Base-by-base conservation (phyloP, 768 basidiomycete species). In the Rhodotorula diobovata region DNA sequence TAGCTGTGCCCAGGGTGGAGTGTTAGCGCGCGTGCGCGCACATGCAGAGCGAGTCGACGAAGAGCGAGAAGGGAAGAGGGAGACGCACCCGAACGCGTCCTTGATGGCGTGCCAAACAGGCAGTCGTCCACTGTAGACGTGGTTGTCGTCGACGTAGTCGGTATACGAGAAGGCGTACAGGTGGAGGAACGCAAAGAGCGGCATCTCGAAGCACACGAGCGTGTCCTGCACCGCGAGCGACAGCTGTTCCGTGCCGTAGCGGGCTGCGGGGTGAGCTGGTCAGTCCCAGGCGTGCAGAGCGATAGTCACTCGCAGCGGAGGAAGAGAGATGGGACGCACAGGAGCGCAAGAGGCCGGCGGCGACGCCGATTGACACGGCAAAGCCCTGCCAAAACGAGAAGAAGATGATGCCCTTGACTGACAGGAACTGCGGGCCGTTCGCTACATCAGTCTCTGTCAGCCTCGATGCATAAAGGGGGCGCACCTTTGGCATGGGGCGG, bases 331-430 rank as follows among this genome's bases (percentile, higher is more conserved):
- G 14, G 63, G 32, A 32, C 81, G 66, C 32, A 82, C 82, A 85
- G 61, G 84, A 85, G 46, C 83, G 87, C 79, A 98, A 90, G 61
- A 83, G 85, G 16, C 88, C 85, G 0, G 89, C 84, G 4, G 92
- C 89, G 58, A 94, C 95, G n/a, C 97, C 85, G 76, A 90, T 85
- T 41, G 93, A 93, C 61, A 99, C 86, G 57, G 78, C 86, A 61
- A 95, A 85, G 32, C 90, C 87, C 80, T 99, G 96, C 96, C 96
- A 99, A 83, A 99, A 99, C 4, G 91, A 93, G 81, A 96, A 95
- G 84, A 97, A 97, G 32, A 99, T 84, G 75, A 99, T 93, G 56
- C 95, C 95, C 79, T 99, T 99, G 76, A 99, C 93, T 79, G 93
- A 99, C 37, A 98, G 87, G 81, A 99, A 99, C 81, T 72, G 58